These are phyloP conservation scores for Termitomyces heimii DNA, from an alignment of 768 basidiomycete species.

Conservation along the genomic window DNA sequence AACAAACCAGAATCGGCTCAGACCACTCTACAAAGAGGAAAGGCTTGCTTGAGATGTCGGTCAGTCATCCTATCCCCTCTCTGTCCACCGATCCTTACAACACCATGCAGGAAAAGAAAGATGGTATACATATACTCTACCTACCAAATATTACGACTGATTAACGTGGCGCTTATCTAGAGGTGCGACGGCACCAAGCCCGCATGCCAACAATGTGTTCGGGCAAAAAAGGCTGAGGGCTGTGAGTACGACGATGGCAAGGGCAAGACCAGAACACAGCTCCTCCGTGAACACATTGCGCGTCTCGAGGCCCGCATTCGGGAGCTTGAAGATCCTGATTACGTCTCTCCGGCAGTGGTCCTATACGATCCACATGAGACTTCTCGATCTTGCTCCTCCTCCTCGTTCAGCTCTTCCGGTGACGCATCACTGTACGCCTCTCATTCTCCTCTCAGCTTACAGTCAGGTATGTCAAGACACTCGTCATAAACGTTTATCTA, in stretches of 20 bases:
- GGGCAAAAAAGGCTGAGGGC: constrained; percentile 68
- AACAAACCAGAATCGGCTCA: constrained; percentile 38
- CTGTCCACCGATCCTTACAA: constrained; percentile 11
- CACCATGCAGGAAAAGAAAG: constrained; percentile 52
- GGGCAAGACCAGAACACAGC: constrained; percentile 75
- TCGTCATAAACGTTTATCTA: not conserved
- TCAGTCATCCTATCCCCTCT: constrained; percentile 20
- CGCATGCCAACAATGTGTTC: constrained; percentile 71
- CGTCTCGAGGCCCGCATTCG: constrained; percentile 66
- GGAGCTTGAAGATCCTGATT: constrained; percentile 73
- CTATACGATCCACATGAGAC: constrained; percentile 63
- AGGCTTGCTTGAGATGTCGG: constrained; percentile 72
- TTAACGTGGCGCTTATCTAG: constrained; percentile 28
- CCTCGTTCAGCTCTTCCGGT: constrained; percentile 47
- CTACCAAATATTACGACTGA: not conserved
- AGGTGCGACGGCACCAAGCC: constrained; percentile 76
- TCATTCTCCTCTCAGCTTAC: constrained; percentile 46
- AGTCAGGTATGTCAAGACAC: constrained; percentile 36
- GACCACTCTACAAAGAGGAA: constrained; percentile 56
- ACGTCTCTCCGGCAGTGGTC: constrained; percentile 59
- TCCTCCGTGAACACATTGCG: constrained; percentile 71
- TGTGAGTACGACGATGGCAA: constrained; percentile 86
- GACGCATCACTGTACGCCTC: constrained; percentile 47
- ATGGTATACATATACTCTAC: constrained; percentile 36
- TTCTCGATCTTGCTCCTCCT: constrained; percentile 49